Conservation (phyloP, 306 rosid species). For the Lotus japonicus region DNA sequence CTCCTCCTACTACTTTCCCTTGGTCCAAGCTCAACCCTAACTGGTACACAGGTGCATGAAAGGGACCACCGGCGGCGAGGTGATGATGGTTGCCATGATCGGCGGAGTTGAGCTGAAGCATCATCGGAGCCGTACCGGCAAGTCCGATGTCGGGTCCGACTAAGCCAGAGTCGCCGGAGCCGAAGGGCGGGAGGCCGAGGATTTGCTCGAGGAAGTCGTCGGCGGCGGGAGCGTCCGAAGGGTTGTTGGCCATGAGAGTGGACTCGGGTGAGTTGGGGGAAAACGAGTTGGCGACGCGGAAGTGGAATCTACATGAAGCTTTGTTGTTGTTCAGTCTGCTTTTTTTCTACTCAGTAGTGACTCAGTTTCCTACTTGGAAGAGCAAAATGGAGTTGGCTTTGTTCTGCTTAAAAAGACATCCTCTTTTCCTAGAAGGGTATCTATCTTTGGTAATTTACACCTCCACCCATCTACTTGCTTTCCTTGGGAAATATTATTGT, state of each 20-base stretch:
- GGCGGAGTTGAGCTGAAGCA: slow-evolving; percentile 87
- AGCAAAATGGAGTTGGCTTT: too few relatives aligned
- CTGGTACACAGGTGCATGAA: slow-evolving; percentile 66
- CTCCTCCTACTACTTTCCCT: slow-evolving; percentile 57
- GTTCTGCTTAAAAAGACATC: background rate
- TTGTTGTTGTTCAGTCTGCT: background rate
- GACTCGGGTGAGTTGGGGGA: slow-evolving; percentile 21
- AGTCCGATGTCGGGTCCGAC: slow-evolving; percentile 41
- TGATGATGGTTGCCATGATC: slow-evolving; percentile 55
- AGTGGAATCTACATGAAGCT: slow-evolving; percentile 34
- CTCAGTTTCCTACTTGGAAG: too few relatives aligned
- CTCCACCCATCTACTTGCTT: background rate
- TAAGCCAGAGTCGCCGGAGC: slow-evolving; percentile 47
- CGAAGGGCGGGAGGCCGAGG: slow-evolving; percentile 68
- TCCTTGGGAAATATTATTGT: too few relatives aligned
- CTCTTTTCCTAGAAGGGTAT: background rate
- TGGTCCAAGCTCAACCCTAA: slow-evolving; percentile 91
- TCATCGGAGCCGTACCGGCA: slow-evolving; percentile 53
- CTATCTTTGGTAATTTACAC: background rate
- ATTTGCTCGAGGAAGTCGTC: slow-evolving; percentile 95
- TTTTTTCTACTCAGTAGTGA: background rate
- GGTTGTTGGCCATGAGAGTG: slow-evolving; percentile 64
- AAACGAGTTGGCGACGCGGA: slow-evolving; percentile 22
- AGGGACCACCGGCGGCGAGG: slow-evolving; percentile 22
- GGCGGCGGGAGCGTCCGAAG: slow-evolving; percentile 62